Percentiles rank a stretch among this genome's conserved stretches.
Evolutionary conservation across 1,284 basidiomycete species (phyloP).

Genomic region (Cerioporus squamosus): DNA sequence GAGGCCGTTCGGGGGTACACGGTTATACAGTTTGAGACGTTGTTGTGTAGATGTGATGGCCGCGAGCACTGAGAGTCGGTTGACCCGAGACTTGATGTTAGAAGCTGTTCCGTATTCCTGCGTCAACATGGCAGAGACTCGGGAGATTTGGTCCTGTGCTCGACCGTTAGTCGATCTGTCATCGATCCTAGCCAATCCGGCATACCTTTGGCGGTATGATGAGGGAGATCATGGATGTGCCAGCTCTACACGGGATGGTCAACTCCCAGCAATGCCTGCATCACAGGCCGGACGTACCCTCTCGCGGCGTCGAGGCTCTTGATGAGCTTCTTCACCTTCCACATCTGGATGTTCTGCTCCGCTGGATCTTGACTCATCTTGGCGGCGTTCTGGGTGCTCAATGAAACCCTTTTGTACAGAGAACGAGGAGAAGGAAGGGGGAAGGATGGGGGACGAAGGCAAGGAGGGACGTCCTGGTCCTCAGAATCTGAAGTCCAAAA

Average conservation of each 20-base stretch:
- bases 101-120: conserved; percentile 98
- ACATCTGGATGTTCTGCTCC: conserved; percentile 91
- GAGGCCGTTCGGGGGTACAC: conserved; percentile 95
- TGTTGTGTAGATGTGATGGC: conserved; percentile 99
- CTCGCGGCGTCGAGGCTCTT: conserved; percentile 92
- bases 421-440: not conserved
- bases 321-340: conserved; percentile 99
- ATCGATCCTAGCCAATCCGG: conserved; percentile 15
- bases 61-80: conserved; percentile 95
- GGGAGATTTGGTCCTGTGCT: conserved; percentile 93
- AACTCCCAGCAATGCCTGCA: conserved; percentile 6
- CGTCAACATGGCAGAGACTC: conserved; percentile 94
- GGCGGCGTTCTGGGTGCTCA: conserved; percentile 24
- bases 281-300: conserved; percentile 60
- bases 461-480: not conserved
- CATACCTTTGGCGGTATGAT: conserved; percentile 93
- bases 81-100: conserved; percentile 99
- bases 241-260: conserved; percentile 62
- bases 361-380: conserved; percentile 80
- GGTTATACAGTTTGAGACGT: conserved; percentile 94
- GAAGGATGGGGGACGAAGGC: conserved; percentile 7
- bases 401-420: conserved; percentile 13
- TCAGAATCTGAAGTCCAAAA: conserved; percentile 4
- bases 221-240: conserved; percentile 99
- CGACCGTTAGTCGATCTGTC: conserved; percentile 18